Conservation (phyloP, 495 filamentous ascomycete genomes). For the Daldinia vernicosa region DNA sequence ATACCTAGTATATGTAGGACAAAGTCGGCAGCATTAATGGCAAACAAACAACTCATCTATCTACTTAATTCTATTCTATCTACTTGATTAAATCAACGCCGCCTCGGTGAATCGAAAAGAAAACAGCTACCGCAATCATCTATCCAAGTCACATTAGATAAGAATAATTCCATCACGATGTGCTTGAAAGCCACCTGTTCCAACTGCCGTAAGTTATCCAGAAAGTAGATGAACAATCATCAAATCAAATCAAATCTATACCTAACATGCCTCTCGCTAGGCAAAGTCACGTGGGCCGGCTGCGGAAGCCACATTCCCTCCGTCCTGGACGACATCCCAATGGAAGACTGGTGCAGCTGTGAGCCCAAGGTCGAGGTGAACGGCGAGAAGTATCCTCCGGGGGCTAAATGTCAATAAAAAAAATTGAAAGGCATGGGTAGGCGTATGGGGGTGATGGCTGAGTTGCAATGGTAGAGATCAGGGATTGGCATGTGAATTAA, state of each 20-base stretch:
- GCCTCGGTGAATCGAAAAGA: background rate
- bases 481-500: background rate
- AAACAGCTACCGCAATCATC: background rate
- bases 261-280: slow-evolving; percentile 48
- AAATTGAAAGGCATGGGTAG: background rate
- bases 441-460: background rate
- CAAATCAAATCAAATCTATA: background rate
- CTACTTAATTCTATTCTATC: no score
- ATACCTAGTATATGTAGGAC: no score
- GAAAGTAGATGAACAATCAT: background rate
- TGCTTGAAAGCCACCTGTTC: slow-evolving; percentile 45
- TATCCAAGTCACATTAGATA: background rate
- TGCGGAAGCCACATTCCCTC: slow-evolving; percentile 74
- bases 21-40: slow-evolving; percentile 16
- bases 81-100: background rate
- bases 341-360: slow-evolving; percentile 70
- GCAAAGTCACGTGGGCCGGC: slow-evolving; percentile 74
- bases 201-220: slow-evolving; percentile 42
- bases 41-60: background rate
- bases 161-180: slow-evolving; percentile 36
- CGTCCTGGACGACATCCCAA: slow-evolving; percentile 70
- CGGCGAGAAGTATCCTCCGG: slow-evolving; percentile 70
- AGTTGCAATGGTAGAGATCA: background rate
- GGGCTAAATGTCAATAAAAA: slow-evolving; percentile 46
- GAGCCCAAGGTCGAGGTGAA: slow-evolving; percentile 66